Percentiles rank a stretch among this genome's conserved stretches.
These are phyloP conservation scores for Rhodomyrtus psidioides DNA, from an alignment of 441 rosid species.

Conservation along the genomic window DNA sequence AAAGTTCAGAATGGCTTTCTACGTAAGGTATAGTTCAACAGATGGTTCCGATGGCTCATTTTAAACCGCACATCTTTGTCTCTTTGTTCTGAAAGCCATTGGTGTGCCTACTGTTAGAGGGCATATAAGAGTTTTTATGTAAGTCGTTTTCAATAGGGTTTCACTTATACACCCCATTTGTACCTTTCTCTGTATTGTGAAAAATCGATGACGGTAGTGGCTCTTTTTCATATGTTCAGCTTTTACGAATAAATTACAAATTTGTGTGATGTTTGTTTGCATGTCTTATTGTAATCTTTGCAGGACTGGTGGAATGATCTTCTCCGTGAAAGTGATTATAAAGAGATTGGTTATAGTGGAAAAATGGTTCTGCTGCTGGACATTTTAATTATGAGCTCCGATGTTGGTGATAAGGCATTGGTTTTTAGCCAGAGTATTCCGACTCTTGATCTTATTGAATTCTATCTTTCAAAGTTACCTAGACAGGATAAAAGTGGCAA, in stretches of 20 bases:
- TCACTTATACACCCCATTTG: background rate
- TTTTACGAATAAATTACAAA: background rate
- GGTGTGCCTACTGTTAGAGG: background rate
- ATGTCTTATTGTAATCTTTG: background rate
- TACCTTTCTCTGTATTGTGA: background rate
- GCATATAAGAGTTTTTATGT: background rate
- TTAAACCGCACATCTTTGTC: background rate
- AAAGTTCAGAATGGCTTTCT: slow-evolving; percentile 64
- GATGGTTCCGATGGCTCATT: background rate
- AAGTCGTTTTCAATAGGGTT: background rate
- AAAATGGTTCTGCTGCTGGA: slow-evolving; percentile 98
- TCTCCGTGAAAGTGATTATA: slow-evolving; percentile 65
- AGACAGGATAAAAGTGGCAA: slow-evolving; percentile 71
- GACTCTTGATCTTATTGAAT: slow-evolving; percentile 94
- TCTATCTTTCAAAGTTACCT: slow-evolving; percentile 77
- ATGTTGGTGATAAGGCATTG: slow-evolving; percentile 84
- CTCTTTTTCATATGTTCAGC: background rate
- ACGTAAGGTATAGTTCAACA: slow-evolving; percentile 46
- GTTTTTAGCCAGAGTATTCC: slow-evolving; percentile 99
- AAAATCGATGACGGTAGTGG: background rate
- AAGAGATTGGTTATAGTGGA: slow-evolving; percentile 75
- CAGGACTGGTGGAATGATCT: slow-evolving; percentile 99
- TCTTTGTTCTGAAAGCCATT: background rate
- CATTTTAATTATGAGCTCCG: slow-evolving; percentile 67
- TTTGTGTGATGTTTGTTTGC: background rate